A percentile compares a stretch with the other conserved stretches of the same genome.
Evolutionary conservation across 2,329 filamentous ascomycete species (phyloP).

Genomic region (Nannizzia gypsea): DNA sequence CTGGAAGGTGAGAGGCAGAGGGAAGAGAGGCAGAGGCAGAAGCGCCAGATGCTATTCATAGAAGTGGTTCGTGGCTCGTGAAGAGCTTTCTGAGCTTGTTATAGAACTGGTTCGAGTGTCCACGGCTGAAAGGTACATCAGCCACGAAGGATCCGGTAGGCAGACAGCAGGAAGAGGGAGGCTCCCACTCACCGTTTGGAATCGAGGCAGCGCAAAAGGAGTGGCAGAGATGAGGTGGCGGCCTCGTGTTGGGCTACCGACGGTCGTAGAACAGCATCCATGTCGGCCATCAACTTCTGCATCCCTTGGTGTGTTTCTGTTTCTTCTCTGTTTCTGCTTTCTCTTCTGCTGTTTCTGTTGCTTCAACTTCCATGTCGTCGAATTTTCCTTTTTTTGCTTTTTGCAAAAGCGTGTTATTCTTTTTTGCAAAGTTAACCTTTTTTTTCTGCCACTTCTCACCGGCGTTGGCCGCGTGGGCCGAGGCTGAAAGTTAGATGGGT

Average conservation of each 20-base stretch:
- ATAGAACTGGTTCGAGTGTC: background rate
- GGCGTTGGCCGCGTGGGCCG: slow-evolving; percentile 3
- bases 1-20: background rate
- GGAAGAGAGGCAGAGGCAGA: background rate
- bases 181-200: too few species aligned
- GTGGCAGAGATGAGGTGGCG: background rate
- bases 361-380: background rate
- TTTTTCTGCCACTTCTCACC: background rate
- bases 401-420: background rate
- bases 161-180: background rate
- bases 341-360: background rate
- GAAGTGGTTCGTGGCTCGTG: background rate
- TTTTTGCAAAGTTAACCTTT: background rate
- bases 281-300: background rate
- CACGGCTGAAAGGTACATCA: background rate
- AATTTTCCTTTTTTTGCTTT: background rate
- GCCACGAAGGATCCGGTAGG: background rate
- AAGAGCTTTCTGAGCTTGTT: background rate
- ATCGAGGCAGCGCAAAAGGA: background rate
- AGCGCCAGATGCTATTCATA: background rate
- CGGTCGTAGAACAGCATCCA: background rate
- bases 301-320: background rate
- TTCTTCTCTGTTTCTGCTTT: background rate
- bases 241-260: background rate
- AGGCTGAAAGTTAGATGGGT: background rate